Conservation (phyloP, 768 basidiomycete species). For the Daedalea quercina region DNA sequence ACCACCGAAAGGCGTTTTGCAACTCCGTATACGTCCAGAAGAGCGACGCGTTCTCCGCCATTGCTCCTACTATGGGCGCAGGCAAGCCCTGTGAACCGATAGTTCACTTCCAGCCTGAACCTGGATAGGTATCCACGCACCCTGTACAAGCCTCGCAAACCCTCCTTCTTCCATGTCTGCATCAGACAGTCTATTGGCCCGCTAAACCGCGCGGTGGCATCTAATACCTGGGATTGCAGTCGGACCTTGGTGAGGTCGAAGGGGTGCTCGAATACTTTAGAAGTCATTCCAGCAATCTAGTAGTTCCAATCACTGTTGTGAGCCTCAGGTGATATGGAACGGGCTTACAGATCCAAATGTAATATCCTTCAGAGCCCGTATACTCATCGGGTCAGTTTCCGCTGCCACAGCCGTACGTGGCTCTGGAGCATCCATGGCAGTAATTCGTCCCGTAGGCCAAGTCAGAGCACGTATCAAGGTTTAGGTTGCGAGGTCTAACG, state of each 20-base stretch:
- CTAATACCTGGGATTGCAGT: constrained; percentile 84
- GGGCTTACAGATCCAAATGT: constrained; percentile 12
- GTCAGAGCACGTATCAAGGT: no score
- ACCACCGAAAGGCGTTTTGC: constrained; percentile 51
- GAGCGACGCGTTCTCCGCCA: constrained; percentile 84
- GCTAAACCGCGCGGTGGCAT: constrained; percentile 60
- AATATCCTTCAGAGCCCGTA: constrained; percentile 20
- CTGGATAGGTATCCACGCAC: constrained; percentile 37
- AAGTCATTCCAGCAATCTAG: constrained; percentile 79
- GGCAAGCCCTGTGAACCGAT: constrained; percentile 58
- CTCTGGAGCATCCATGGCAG: not conserved
- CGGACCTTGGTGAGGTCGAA: constrained; percentile 95
- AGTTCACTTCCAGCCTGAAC: not conserved
- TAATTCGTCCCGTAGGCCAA: no score
- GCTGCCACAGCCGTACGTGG: not conserved
- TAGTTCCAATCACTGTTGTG: not conserved
- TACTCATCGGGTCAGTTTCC: constrained; percentile 8
- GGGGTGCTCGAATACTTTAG: constrained; percentile 90
- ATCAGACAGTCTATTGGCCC: constrained; percentile 86
- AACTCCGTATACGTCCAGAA: constrained; percentile 83
- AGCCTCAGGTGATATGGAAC: not conserved
- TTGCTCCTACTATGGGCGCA: constrained; percentile 86
- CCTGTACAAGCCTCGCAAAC: constrained; percentile 78
- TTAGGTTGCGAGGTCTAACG: no score
- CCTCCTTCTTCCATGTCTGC: constrained; percentile 78